These are phyloP conservation scores for Penicillium paneum DNA, from an alignment of 2,329 filamentous ascomycete species.

Conservation along the genomic window DNA sequence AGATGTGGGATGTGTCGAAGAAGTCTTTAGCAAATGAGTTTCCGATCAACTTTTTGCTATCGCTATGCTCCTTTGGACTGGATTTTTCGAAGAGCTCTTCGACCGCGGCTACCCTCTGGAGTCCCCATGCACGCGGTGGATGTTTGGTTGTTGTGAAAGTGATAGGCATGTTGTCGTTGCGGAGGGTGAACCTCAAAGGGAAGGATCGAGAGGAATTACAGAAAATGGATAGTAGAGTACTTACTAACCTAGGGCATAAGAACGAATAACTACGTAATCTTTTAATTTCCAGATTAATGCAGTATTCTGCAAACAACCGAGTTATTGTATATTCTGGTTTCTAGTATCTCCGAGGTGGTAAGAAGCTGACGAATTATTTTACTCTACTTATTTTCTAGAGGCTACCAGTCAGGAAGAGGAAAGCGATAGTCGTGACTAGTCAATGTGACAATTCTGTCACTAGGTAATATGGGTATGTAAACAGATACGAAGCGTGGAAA, in stretches of 20 bases:
- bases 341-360: no score
- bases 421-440: background rate
- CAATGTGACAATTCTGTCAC: background rate
- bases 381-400: no score
- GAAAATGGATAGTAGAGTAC: no score
- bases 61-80: background rate
- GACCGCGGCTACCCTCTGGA: background rate
- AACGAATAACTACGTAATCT: no score
- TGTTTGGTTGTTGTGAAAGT: background rate
- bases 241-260: no score
- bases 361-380: no score
- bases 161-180: background rate
- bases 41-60: background rate
- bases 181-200: background rate
- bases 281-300: no score
- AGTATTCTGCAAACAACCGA: no score
- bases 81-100: background rate
- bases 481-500: no score
- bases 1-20: background rate
- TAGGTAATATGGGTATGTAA: no score
- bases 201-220: no score
- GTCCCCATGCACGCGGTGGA: background rate
- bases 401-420: background rate
- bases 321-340: no score
- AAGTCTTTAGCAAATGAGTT: background rate